A percentile compares a stretch with the other conserved stretches of the same genome.
phyloP scores from a whole-genome alignment of 2,329 filamentous ascomycete species.

The Periconia macrospinosa region DNA sequence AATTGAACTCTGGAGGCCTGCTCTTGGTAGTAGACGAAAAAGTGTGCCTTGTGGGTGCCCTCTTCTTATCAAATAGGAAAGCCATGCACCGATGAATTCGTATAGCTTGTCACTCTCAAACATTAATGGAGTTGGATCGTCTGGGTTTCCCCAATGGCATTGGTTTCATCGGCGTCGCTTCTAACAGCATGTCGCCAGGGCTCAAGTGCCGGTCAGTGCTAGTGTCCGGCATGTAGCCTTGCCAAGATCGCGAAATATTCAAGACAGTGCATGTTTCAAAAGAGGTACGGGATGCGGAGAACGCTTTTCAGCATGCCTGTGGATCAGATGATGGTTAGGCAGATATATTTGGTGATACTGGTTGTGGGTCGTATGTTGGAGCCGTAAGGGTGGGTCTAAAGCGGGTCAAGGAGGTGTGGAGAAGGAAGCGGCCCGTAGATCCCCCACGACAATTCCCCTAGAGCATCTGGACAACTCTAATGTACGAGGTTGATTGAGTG shows the following conservation, averaged over 20 bases:
- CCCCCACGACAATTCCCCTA: no score
- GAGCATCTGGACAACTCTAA: no score
- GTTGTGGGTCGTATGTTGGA: no score
- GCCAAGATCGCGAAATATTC: slow-evolving; percentile 10
- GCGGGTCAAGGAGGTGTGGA: no score
- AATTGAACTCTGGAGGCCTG: slow-evolving; percentile 12
- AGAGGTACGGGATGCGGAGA: not conserved
- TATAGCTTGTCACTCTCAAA: slow-evolving; percentile 12
- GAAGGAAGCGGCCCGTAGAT: no score
- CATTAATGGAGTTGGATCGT: slow-evolving; percentile 11
- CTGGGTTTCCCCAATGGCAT: slow-evolving; percentile 7
- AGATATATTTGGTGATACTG: no score
- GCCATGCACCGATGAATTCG: slow-evolving; percentile 7
- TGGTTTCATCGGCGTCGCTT: slow-evolving; percentile 8
- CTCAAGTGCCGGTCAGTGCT: slow-evolving; percentile 11
- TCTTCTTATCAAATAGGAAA: slow-evolving; percentile 13
- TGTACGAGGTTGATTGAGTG: no score
- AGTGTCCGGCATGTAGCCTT: slow-evolving; percentile 1
- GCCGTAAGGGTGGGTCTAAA: no score
- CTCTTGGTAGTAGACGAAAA: slow-evolving; percentile 7
- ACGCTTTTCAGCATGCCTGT: not conserved
- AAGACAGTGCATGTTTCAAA: slow-evolving; percentile 15
- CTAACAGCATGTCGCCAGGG: slow-evolving; percentile 7
- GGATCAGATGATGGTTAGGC: not conserved
- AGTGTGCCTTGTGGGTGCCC: not conserved